Percentiles rank a stretch among this genome's conserved stretches.
Conservation (phyloP, 2,329 filamentous ascomycete species). For the Nannizziopsis barbatae region DNA sequence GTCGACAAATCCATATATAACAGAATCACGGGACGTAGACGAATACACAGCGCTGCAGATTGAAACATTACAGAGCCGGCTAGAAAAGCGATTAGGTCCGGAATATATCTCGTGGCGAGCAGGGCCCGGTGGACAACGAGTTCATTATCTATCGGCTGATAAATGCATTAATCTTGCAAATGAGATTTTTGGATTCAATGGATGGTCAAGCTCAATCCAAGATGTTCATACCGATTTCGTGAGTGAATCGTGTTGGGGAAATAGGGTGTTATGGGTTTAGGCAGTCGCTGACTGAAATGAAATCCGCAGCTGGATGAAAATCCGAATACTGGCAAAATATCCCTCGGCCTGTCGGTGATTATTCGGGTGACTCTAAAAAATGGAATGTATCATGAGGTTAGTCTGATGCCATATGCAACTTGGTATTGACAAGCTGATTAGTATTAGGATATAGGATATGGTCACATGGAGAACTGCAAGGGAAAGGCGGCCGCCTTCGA, state of each 20-base stretch:
- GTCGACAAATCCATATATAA: conserved; percentile 67
- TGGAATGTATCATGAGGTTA: conserved; percentile 81
- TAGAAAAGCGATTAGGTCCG: conserved; percentile 88
- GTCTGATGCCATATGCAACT: conserved; percentile 6
- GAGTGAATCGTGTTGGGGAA: conserved; percentile 19
- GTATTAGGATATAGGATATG: conserved; percentile 74
- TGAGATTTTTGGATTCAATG: conserved; percentile 92
- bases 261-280: background rate
- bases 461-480: conserved; percentile 90
- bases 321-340: conserved; percentile 64
- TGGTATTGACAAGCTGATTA: background rate
- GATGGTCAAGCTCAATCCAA: conserved; percentile 93
- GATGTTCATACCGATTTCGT: conserved; percentile 91
- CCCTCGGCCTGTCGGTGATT: conserved; percentile 77
- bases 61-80: conserved; percentile 69
- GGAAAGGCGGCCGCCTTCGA: conserved; percentile 93
- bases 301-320: conserved; percentile 60
- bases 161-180: conserved; percentile 94
- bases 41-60: conserved; percentile 86
- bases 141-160: conserved; percentile 91
- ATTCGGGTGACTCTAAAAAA: conserved; percentile 82
- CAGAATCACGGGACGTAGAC: conserved; percentile 54
- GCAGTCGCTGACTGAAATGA: background rate
- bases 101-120: conserved; percentile 86
- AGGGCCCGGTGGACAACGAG: conserved; percentile 71